Conservation (phyloP, 805 yeast species). For the Yamadazyma endophytica region DNA sequence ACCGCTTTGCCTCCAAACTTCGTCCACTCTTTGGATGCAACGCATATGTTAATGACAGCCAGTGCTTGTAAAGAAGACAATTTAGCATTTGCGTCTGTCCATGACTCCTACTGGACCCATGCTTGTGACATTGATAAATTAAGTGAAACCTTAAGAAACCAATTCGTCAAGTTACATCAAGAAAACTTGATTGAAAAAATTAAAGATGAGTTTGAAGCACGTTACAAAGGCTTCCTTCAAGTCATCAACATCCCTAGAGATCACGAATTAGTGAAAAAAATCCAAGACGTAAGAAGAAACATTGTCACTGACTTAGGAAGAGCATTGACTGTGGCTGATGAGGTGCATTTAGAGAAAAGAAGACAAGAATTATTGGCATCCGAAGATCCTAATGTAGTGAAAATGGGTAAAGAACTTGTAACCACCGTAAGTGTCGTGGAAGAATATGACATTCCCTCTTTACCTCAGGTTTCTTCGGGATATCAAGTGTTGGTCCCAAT, state of each 20-base stretch:
- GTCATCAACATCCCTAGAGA: slow-evolving; percentile 50
- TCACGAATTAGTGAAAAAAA: slow-evolving; percentile 47
- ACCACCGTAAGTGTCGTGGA: slow-evolving; percentile 66
- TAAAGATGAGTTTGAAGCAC: slow-evolving; percentile 71
- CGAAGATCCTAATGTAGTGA: slow-evolving; percentile 43
- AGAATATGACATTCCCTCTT: slow-evolving; percentile 20
- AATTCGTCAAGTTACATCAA: slow-evolving; percentile 74
- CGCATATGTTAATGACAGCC: slow-evolving; percentile 93
- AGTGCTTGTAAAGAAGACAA: slow-evolving; percentile 62
- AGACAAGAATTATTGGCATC: slow-evolving; percentile 56
- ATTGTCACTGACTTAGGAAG: slow-evolving; percentile 50
- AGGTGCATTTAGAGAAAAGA: slow-evolving; percentile 63
- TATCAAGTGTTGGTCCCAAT: slow-evolving; percentile 62
- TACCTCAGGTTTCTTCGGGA: slow-evolving; percentile 14
- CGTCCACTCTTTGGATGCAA: slow-evolving; percentile 93
- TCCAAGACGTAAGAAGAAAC: slow-evolving; percentile 46
- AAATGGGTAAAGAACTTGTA: slow-evolving; percentile 50
- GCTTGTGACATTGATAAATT: slow-evolving; percentile 75
- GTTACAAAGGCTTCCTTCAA: slow-evolving; percentile 72
- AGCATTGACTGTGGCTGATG: slow-evolving; percentile 63
- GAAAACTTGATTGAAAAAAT: slow-evolving; percentile 68
- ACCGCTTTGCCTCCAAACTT: slow-evolving; percentile 95
- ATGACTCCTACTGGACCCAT: slow-evolving; percentile 98
- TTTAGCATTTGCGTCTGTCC: slow-evolving; percentile 87
- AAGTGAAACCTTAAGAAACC: slow-evolving; percentile 68